These are phyloP conservation scores for Wallacemonas sp. DNA, from an alignment of 208 protist species.

Conservation along the genomic window DNA sequence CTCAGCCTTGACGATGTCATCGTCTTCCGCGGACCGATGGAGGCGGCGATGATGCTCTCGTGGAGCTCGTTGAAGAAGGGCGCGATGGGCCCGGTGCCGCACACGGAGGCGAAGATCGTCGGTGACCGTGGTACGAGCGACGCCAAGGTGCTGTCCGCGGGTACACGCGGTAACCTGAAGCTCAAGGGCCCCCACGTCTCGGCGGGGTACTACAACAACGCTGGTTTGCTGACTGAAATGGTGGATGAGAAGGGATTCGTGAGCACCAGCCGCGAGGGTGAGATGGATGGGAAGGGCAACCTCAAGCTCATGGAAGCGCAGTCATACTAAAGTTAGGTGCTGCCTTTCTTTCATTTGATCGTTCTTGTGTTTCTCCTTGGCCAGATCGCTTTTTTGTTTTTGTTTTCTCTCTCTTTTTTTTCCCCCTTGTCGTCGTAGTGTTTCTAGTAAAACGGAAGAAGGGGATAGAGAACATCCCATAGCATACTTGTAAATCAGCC, in stretches of 20 bases:
- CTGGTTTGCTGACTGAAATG: constrained; percentile 85
- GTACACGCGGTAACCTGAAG: constrained; percentile 84
- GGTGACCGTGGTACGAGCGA: constrained; percentile 88
- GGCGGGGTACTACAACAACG: constrained; percentile 91
- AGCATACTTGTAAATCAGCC: no score
- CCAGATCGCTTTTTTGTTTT: neutral
- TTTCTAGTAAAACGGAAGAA: constrained; percentile 13
- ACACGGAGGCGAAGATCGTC: constrained; percentile 87
- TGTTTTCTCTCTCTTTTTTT: constrained; percentile 9
- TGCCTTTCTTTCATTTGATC: neutral
- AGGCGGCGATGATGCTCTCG: constrained; percentile 78
- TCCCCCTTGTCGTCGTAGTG: constrained; percentile 11
- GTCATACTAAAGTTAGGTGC: constrained; percentile 79
- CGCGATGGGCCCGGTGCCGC: constrained; percentile 73
- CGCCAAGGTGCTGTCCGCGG: constrained; percentile 81
- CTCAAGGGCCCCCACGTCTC: constrained; percentile 87
- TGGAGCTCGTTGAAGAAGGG: constrained; percentile 76
- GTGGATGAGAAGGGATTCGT: constrained; percentile 87
- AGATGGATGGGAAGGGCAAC: constrained; percentile 69
- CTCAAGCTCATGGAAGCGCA: constrained; percentile 63
- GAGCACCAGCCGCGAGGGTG: constrained; percentile 84
- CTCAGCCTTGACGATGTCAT: constrained; percentile 86
- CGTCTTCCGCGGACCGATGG: constrained; percentile 87
- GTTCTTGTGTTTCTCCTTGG: constrained; percentile 1
- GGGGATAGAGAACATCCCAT: no score